Evolutionary conservation across 805 yeast species (phyloP).

Genomic region (Candida stauntonica): DNA sequence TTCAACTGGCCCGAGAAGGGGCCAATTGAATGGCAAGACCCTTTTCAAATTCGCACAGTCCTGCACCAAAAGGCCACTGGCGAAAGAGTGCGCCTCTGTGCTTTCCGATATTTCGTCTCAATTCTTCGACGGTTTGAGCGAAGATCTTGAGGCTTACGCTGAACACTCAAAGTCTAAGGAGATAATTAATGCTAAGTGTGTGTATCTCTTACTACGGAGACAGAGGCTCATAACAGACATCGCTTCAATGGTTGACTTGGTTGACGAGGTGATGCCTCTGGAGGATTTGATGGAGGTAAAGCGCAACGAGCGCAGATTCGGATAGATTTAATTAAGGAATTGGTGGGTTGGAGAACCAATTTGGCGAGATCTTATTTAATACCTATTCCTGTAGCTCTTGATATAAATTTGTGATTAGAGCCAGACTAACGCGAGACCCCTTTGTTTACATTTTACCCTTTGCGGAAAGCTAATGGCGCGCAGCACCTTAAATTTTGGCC

Average conservation of each 20-base stretch:
- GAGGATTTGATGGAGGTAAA: constrained; percentile 26
- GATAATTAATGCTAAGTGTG: constrained; percentile 26
- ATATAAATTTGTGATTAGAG: too few relatives aligned
- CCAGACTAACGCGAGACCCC: not conserved
- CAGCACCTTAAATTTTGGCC: not conserved
- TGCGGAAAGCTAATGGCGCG: not conserved
- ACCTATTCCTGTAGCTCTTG: too few relatives aligned
- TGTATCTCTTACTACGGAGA: constrained; percentile 27
- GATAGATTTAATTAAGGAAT: too few relatives aligned
- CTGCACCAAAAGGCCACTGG: constrained; percentile 11
- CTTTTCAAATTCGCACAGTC: constrained; percentile 11
- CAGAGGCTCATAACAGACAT: constrained; percentile 24
- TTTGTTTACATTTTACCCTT: not conserved
- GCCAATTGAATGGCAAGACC: constrained; percentile 6
- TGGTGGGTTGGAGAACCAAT: too few relatives aligned
- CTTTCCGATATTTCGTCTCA: constrained; percentile 25
- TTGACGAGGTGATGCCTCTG: constrained; percentile 28
- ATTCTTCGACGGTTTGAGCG: constrained; percentile 27
- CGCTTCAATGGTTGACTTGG: constrained; percentile 22
- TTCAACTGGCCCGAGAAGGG: not conserved
- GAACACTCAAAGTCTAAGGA: constrained; percentile 28
- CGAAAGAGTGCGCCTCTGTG: constrained; percentile 21
- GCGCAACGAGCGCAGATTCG: constrained; percentile 9
- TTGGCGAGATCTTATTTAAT: too few relatives aligned
- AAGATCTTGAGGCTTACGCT: constrained; percentile 30